These are phyloP conservation scores for Lichenothelia convexa DNA, from an alignment of 495 filamentous ascomycete genomes.

Conservation along the genomic window DNA sequence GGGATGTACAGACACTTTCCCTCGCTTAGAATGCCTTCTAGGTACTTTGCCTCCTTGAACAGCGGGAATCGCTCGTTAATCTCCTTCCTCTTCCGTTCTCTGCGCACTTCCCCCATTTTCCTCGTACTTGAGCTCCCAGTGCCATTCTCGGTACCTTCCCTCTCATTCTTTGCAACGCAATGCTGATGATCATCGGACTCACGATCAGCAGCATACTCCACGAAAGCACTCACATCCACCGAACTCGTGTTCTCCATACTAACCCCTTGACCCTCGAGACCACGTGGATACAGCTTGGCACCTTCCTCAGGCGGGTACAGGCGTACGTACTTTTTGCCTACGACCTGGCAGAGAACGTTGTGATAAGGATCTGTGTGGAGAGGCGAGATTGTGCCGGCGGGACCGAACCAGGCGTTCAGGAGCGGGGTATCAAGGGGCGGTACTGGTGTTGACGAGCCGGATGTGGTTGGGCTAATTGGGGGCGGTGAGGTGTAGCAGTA, in stretches of 20 bases:
- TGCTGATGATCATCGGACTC: no score
- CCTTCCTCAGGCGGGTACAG: conserved; percentile 56
- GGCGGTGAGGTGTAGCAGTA: conserved; percentile 61
- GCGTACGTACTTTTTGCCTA: conserved; percentile 78
- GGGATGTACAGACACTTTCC: conserved; percentile 88
- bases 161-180: conserved; percentile 27
- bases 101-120: conserved; percentile 7
- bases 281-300: conserved; percentile 43
- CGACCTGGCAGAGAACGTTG: conserved; percentile 80
- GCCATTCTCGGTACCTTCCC: conserved; percentile 8
- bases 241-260: conserved; percentile 85
- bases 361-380: conserved; percentile 89
- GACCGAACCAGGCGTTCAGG: conserved; percentile 83
- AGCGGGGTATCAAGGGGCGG: conserved; percentile 14
- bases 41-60: conserved; percentile 41
- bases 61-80: conserved; percentile 32
- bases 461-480: neutral
- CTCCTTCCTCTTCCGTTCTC: conserved; percentile 4
- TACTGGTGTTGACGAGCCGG: conserved; percentile 16
- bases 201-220: no score
- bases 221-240: conserved; percentile 37
- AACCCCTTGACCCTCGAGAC: conserved; percentile 44
- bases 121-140: conserved; percentile 5
- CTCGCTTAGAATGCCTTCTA: conserved; percentile 60
- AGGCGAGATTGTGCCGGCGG: conserved; percentile 71